Conservation (phyloP, 2,329 filamentous ascomycete species). For the Hansfordia pulvinata region DNA sequence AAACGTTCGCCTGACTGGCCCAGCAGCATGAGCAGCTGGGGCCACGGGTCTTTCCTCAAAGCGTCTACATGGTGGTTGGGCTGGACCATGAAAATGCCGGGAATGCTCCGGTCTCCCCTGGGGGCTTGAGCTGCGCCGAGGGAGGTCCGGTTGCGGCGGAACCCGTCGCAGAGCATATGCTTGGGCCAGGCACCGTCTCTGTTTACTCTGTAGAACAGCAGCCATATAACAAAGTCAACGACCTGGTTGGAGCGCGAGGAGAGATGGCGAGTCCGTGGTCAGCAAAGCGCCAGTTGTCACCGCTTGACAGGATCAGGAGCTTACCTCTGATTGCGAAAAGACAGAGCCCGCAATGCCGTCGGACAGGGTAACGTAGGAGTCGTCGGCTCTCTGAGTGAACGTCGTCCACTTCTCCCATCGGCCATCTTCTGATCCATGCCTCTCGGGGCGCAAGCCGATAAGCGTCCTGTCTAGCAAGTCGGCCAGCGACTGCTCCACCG, state of each 20-base stretch:
- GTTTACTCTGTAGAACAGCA: constrained; percentile 51
- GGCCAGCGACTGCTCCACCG: constrained; percentile 29
- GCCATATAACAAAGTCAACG: constrained; percentile 65
- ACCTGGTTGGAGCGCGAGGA: constrained; percentile 33
- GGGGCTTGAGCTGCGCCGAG: constrained; percentile 13
- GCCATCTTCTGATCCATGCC: constrained; percentile 16
- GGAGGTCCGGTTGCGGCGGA: constrained; percentile 32
- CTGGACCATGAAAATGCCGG: constrained; percentile 49
- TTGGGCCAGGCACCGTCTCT: constrained; percentile 37
- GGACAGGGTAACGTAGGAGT: constrained; percentile 40
- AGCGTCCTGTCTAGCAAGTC: constrained; percentile 56
- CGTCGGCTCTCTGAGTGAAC: constrained; percentile 50
- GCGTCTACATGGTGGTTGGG: constrained; percentile 57
- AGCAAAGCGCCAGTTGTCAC: no score
- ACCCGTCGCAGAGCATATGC: constrained; percentile 78
- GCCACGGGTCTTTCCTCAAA: constrained; percentile 63
- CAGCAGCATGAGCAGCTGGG: constrained; percentile 56
- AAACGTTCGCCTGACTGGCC: constrained; percentile 63
- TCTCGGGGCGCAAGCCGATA: constrained; percentile 37
- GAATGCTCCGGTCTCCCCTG: constrained; percentile 32
- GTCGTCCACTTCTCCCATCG: constrained; percentile 41
- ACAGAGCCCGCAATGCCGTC: constrained; percentile 26
- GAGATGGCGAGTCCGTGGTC: constrained; percentile 5
- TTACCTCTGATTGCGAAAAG: constrained; percentile 52
- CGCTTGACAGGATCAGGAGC: constrained; percentile 11